Conservation (phyloP, 2,329 filamentous ascomycete genomes). For the Berkeleyomyces basicola region DNA sequence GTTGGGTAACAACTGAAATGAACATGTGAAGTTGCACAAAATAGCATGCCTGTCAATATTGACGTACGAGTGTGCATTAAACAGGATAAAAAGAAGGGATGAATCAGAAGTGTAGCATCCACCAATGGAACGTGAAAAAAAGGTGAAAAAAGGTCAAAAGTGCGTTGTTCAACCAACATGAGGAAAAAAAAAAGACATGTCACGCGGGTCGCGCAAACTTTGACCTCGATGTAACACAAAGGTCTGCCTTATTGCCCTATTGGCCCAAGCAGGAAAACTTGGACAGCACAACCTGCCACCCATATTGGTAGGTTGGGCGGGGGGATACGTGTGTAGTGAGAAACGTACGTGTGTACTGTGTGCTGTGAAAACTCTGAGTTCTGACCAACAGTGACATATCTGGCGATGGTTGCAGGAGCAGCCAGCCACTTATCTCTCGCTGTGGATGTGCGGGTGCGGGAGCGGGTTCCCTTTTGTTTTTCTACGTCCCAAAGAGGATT, state of each 20-base stretch:
- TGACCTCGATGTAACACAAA: conserved; percentile 1
- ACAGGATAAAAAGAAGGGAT: neutral
- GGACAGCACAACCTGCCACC: neutral
- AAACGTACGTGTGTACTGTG: too few species aligned
- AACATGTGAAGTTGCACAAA: neutral
- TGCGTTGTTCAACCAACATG: neutral
- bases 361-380: neutral
- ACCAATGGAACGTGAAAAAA: neutral
- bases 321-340: neutral
- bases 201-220: neutral
- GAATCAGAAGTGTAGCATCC: neutral
- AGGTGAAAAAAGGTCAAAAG: neutral
- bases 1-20: too few species aligned
- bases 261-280: conserved; percentile 1
- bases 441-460: neutral
- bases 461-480: neutral
- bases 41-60: neutral
- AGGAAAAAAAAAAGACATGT: neutral
- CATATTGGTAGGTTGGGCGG: neutral
- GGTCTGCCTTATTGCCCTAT: neutral
- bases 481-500: too few species aligned
- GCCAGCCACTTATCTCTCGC: neutral
- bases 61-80: neutral
- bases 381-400: neutral
- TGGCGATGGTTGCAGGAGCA: neutral